Conservation (phyloP, 768 basidiomycete species). For the Dioszegia aurantiaca region DNA sequence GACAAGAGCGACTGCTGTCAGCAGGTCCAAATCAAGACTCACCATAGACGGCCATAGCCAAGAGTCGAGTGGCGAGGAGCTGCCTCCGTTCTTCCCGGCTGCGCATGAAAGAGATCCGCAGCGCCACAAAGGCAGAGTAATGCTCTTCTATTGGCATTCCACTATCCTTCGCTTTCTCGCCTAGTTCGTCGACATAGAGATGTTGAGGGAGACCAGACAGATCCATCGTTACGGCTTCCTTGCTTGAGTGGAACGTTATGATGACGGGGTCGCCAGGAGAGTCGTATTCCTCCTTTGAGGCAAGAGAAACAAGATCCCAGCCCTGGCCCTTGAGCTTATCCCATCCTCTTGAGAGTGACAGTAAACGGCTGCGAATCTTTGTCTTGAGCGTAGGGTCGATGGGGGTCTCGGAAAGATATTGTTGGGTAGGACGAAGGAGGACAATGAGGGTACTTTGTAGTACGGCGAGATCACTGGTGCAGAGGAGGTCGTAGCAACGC, state of each 20-base stretch:
- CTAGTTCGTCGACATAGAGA: conserved; percentile 70
- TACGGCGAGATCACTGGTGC: conserved; percentile 83
- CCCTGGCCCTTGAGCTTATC: conserved; percentile 30
- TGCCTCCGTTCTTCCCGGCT: conserved; percentile 64
- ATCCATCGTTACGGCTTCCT: conserved; percentile 50
- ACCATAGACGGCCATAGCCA: conserved; percentile 81
- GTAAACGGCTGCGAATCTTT: conserved; percentile 74
- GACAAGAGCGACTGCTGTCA: conserved; percentile 65
- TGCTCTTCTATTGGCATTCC: conserved; percentile 75
- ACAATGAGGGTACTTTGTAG: conserved; percentile 78
- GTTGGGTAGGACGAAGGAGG: conserved; percentile 86
- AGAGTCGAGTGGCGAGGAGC: conserved; percentile 72
- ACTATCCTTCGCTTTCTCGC: conserved; percentile 67
- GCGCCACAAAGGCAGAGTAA: conserved; percentile 73
- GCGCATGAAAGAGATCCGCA: conserved; percentile 70
- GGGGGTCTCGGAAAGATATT: conserved; percentile 83
- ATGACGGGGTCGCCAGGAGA: conserved; percentile 1
- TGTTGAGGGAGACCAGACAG: conserved; percentile 52
- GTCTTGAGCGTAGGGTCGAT: conserved; percentile 72
- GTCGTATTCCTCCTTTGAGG: conserved; percentile 16
- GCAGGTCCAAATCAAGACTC: conserved; percentile 18
- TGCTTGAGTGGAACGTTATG: conserved; percentile 15
- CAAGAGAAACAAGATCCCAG: conserved; percentile 18
- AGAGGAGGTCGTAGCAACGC: conserved; percentile 85
- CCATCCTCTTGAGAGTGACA: conserved; percentile 59